Base-by-base conservation (phyloP, 2,329 filamentous ascomycete species). In the Bipolaris bicolor region DNA sequence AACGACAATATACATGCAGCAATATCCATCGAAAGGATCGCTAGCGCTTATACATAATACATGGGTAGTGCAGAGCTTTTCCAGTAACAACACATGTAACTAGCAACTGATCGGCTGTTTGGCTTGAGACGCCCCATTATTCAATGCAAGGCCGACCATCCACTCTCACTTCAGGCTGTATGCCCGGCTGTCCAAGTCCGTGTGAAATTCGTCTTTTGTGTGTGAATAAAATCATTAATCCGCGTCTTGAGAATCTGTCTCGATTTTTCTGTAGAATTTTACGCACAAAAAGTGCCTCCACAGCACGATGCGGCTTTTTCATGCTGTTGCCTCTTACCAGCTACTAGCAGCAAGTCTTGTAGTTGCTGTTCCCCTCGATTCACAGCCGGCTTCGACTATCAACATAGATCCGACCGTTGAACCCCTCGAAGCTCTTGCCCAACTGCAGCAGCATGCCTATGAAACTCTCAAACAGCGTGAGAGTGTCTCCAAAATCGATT, bases 381-480 rank as follows among this genome's bases (percentile, higher is more conserved):
- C 36, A 9, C 49, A 39, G 15, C 44, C 49, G 31, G 33, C 24
- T 37, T 26, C 37, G 6, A 16, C 29, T 18, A 50, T 55, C n/a
- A 20, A 55, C 15, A 55, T 50, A 49, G 37, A 55, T 39, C 37
- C 29, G 36, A 31, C 37, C 18, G 13, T 37, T 10, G 52, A 50
- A 22, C 52, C 52, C 10, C 29, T 50, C 16, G 29, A 55, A 16
- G 45, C 45, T 44, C 52, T 55, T 40, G 26, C 29, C 15, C 52
- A 55, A 50, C 46, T 55, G 20, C 45, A 55, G 16, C 37, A 50
- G 20, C 31, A 49, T 15, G 18, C 46, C 16, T 55, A 55, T n/a
- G 18, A 31, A 26, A 26, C 20, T 7, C 52, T 55, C 49, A 20
- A 50, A 29, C 29, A 50, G 7, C 20, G 16, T 3, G 37, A 50